A percentile compares a stretch with the other conserved stretches of the same genome.
Conservation (phyloP, 805 yeast genomes). For the Yamadazyma endophytica region DNA sequence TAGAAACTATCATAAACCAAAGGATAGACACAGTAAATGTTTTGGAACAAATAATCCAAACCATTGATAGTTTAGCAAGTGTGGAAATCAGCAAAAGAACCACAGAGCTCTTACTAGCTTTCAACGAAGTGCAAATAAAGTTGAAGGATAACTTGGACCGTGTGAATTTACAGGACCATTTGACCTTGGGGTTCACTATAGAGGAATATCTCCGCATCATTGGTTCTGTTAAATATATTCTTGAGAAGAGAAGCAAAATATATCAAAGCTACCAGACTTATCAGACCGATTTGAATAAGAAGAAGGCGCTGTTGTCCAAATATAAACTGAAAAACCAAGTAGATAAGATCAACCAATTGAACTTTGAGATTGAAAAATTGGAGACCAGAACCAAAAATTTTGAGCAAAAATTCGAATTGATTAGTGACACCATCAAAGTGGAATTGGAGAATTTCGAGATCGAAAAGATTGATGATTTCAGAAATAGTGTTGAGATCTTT, state of each 20-base stretch:
- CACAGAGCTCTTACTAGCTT: slow-evolving; percentile 60
- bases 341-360: slow-evolving; percentile 58
- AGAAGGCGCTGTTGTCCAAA: slow-evolving; percentile 42
- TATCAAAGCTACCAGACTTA: slow-evolving; percentile 37
- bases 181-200: slow-evolving; percentile 79
- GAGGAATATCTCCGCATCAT: slow-evolving; percentile 83
- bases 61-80: slow-evolving; percentile 56
- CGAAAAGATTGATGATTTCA: slow-evolving; percentile 76
- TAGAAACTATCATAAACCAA: slow-evolving; percentile 72
- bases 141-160: slow-evolving; percentile 73
- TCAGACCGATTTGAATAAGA: slow-evolving; percentile 44
- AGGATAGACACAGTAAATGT: slow-evolving; percentile 69
- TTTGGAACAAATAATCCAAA: slow-evolving; percentile 60
- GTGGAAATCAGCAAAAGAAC: slow-evolving; percentile 70
- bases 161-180: slow-evolving; percentile 76
- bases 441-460: slow-evolving; percentile 70
- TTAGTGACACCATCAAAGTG: slow-evolving; percentile 60
- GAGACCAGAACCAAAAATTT: slow-evolving; percentile 51
- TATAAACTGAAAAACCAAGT: slow-evolving; percentile 47
- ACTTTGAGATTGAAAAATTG: slow-evolving; percentile 54
- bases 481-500: slow-evolving; percentile 84
- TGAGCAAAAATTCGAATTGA: slow-evolving; percentile 56
- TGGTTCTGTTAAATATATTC: slow-evolving; percentile 67
- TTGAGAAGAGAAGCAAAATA: slow-evolving; percentile 68
- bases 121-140: slow-evolving; percentile 67